phyloP scores from a whole-genome alignment of 192 early-diverging fungal genomes.

The Linnemannia hyalina region DNA sequence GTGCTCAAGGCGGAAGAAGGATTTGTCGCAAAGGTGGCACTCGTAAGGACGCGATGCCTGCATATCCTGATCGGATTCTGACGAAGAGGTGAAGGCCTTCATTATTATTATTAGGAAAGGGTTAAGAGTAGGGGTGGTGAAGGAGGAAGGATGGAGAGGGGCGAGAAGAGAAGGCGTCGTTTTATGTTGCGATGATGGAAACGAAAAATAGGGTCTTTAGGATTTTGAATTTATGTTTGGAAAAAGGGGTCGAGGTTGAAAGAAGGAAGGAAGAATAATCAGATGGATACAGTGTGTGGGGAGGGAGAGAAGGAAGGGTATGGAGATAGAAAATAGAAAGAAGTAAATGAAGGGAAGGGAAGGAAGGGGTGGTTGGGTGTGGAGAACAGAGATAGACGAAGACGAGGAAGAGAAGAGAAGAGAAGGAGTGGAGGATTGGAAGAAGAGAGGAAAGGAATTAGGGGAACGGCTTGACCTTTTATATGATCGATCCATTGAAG shows the following conservation, averaged over 20 bases:
- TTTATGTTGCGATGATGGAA: not conserved
- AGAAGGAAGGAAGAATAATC: not conserved
- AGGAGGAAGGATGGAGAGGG: not conserved
- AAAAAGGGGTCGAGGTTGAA: not conserved
- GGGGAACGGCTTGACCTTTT: constrained; percentile 14
- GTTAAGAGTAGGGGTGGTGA: not conserved
- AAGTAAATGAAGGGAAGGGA: not conserved
- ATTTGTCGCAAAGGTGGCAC: constrained; percentile 80
- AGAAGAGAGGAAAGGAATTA: not conserved
- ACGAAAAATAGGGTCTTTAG: constrained; percentile 2
- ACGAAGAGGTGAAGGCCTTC: not conserved
- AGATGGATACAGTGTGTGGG: not conserved
- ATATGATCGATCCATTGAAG: constrained; percentile 15
- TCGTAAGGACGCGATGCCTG: constrained; percentile 72
- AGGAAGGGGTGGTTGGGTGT: not conserved
- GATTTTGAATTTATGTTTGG: not conserved
- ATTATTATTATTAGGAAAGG: not conserved
- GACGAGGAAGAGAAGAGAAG: not conserved
- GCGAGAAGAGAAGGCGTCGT: not conserved
- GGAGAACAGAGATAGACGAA: not conserved
- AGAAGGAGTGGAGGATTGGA: not conserved
- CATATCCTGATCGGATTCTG: constrained; percentile 42
- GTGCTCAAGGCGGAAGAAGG: constrained; percentile 85
- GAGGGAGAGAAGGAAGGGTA: not conserved
- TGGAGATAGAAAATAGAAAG: constrained; percentile 1